Conservation (phyloP, 306 rosid species). For the Vigna angularis region DNA sequence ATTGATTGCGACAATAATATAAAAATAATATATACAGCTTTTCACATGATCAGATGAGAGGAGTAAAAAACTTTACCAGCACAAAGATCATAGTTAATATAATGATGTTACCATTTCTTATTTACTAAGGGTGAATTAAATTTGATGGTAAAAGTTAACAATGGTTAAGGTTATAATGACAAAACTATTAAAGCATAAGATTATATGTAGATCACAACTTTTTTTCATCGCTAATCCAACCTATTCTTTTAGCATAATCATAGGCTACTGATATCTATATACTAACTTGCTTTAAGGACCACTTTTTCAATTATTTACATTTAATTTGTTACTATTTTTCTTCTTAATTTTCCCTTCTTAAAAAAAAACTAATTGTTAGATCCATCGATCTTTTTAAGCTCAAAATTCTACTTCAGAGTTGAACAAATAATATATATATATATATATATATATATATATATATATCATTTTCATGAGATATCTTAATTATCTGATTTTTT, state of each 20-base stretch:
- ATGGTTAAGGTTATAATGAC: slow-evolving; percentile 13
- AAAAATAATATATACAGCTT: not conserved
- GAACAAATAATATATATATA: not conserved
- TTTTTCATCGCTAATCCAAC: slow-evolving; percentile 2
- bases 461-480: not conserved
- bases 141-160: not conserved
- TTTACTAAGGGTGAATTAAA: not conserved
- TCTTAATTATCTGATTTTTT: not conserved
- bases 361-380: not conserved
- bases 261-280: slow-evolving; percentile 23
- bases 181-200: slow-evolving; percentile 27
- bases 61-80: not conserved
- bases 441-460: not conserved
- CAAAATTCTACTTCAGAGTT: not conserved
- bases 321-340: not conserved
- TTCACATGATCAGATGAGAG: not conserved
- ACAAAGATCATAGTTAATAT: not conserved
- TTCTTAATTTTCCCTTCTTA: no score
- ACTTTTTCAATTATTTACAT: slow-evolving; percentile 31
- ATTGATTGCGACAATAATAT: no score
- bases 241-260: slow-evolving; percentile 12
- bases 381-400: not conserved
- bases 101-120: not conserved
- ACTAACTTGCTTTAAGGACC: slow-evolving; percentile 37
- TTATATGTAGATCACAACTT: slow-evolving; percentile 1